phyloP scores from a whole-genome alignment of 1,284 basidiomycete species.

The Cystobasidium slooffiae region DNA sequence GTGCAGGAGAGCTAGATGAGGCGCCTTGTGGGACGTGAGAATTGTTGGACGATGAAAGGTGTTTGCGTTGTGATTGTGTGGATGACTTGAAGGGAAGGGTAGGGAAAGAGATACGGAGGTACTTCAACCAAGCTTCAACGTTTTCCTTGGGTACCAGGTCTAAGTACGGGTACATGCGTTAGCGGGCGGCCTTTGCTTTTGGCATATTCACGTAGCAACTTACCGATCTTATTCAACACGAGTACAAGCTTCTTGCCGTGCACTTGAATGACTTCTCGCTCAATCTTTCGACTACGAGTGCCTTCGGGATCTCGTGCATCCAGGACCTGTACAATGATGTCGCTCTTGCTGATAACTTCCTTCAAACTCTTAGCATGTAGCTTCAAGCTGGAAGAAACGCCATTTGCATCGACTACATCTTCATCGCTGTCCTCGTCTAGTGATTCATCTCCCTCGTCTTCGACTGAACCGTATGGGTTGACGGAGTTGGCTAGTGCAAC shows the following conservation, averaged over 20 bases:
- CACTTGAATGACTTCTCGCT: slow-evolving; percentile 82
- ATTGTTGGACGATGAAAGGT: slow-evolving; percentile 74
- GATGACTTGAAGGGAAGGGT: slow-evolving; percentile 93
- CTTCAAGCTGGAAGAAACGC: slow-evolving; percentile 53
- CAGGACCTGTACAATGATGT: slow-evolving; percentile 85
- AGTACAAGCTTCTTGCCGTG: slow-evolving; percentile 85
- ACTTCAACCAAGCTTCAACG: slow-evolving; percentile 85
- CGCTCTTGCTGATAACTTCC: slow-evolving; percentile 90
- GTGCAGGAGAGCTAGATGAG: slow-evolving; percentile 66
- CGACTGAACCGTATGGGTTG: slow-evolving; percentile 47
- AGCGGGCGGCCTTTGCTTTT: not conserved
- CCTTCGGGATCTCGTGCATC: slow-evolving; percentile 93
- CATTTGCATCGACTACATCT: slow-evolving; percentile 51
- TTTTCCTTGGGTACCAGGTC: slow-evolving; percentile 88
- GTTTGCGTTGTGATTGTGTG: slow-evolving; percentile 75
- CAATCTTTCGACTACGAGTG: slow-evolving; percentile 80
- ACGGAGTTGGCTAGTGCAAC: slow-evolving; percentile 51
- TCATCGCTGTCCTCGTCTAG: slow-evolving; percentile 43
- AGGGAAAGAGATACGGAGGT: slow-evolving; percentile 87
- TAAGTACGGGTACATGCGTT: slow-evolving; percentile 57
- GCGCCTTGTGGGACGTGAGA: slow-evolving; percentile 63
- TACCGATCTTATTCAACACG: slow-evolving; percentile 91
- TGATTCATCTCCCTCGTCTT: slow-evolving; percentile 48
- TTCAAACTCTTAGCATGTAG: slow-evolving; percentile 65
- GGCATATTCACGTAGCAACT: slow-evolving; percentile 52